Evolutionary conservation across 106 monocot genomes (phyloP), one percentile per base, ranked within the genome.

Genomic region (Allium sativum): DNA sequence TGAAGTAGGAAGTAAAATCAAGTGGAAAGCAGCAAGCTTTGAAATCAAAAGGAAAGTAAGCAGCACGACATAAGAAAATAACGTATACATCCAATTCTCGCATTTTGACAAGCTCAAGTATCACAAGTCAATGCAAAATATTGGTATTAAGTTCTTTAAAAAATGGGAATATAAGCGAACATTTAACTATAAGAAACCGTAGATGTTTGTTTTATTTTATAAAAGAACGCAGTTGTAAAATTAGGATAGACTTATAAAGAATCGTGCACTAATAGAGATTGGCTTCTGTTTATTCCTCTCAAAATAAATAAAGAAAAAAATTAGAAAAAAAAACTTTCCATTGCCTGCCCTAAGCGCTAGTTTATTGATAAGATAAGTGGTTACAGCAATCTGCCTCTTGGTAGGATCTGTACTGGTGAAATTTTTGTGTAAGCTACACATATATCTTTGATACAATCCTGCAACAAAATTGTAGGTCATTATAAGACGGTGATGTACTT

Each of bases 321-420:
- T 10, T n/a, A n/a, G n/a, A n/a, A n/a, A 47, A 45, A 10, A 43
- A 12, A 95, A 90, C 84, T 95, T 95, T 71, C 90, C 95, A 79
- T 95, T 95, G 61, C 84, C 84, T 55, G 84, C 84, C 76, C 84
- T 84, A 12, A 84, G 84, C 43, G 84, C 84, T 62, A 84, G 57
- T 64, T 79, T 84, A 64, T 84, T 79, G 55, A 84, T 84, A 56
- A 84, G 84, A 18, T 79, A 84, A 52, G 87, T 87, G 14, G 95
- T 90, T 51, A 95, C 95, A 15, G 95, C 95, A 68, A 95, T 84
- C 72, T 95, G 90, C 42, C 76, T 61, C 62, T 73, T 90, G 10
- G 66, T 84, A 21, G 77, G 55, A 84, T 95, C 90, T 79, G 82
- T 95, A 68, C 72, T 87, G 8, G 44, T 75, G 55, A 95, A 95